Conservation (phyloP, 345 rosid genomes). For the Acer negundo region DNA sequence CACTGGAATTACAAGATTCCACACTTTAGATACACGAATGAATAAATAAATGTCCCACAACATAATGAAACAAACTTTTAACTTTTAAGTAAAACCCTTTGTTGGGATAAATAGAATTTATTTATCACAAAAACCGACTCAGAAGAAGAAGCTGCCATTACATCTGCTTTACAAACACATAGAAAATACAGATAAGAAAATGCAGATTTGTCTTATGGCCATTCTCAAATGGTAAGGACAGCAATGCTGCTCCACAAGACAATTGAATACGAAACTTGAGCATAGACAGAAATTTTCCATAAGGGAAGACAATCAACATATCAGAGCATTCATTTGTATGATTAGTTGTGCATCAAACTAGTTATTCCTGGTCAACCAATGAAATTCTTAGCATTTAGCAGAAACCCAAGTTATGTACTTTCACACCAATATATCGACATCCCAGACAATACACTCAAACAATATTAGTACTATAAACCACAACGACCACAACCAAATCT, state of each 20-base stretch:
- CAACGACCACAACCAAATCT: not conserved
- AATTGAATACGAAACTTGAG: conserved; percentile 18
- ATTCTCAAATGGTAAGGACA: conserved; percentile 24
- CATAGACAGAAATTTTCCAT: not conserved
- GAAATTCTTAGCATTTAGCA: not conserved
- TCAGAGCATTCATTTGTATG: not conserved
- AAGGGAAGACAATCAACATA: not conserved
- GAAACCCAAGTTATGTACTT: not conserved
- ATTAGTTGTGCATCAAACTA: not conserved
- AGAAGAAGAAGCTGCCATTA: not conserved
- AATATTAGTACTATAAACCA: not conserved
- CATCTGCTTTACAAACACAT: not conserved
- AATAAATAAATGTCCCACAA: not conserved
- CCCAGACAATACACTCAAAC: not conserved
- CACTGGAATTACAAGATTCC: conserved; percentile 43
- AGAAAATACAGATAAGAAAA: not conserved
- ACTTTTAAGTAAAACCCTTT: not conserved
- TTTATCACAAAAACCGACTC: not conserved
- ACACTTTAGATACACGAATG: not conserved
- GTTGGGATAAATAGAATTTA: not conserved
- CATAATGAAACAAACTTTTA: not conserved
- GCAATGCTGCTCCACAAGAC: conserved; percentile 28
- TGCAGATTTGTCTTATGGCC: not conserved
- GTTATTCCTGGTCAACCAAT: not conserved
- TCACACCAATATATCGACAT: not conserved